Percentiles rank a stretch among this genome's conserved stretches.
Evolutionary conservation across 495 filamentous ascomycete species (phyloP).

Genomic region (Hapsidospora chrysogenum): DNA sequence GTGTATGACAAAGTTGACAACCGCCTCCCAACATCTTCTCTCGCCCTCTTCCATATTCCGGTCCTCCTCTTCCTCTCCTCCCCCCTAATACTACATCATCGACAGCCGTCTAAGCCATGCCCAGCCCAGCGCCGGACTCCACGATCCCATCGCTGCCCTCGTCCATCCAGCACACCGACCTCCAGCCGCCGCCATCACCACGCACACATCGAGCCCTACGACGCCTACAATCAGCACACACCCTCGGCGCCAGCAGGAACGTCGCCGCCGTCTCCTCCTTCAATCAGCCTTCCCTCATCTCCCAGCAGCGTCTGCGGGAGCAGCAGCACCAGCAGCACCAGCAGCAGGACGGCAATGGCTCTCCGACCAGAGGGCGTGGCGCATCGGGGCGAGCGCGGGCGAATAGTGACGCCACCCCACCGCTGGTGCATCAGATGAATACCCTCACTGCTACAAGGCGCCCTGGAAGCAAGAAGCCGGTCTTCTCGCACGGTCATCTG

Average conservation of each 20-base stretch:
- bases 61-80: no score
- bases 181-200: slow-evolving; percentile 23
- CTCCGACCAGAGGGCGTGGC: slow-evolving; percentile 11
- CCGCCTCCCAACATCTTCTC: no score
- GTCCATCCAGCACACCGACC: slow-evolving; percentile 3
- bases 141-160: neutral
- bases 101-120: neutral
- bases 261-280: slow-evolving; percentile 12
- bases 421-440: slow-evolving; percentile 14
- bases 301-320: slow-evolving; percentile 30
- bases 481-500: slow-evolving; percentile 39
- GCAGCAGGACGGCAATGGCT: slow-evolving; percentile 19
- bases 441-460: slow-evolving; percentile 24
- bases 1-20: no score
- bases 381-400: slow-evolving; percentile 39
- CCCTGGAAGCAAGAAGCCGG: slow-evolving; percentile 34
- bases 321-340: slow-evolving; percentile 11
- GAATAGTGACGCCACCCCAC: slow-evolving; percentile 50
- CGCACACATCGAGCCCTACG: slow-evolving; percentile 31
- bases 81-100: neutral
- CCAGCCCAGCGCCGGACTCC: slow-evolving; percentile 8
- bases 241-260: slow-evolving; percentile 23
- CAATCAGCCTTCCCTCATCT: slow-evolving; percentile 28
- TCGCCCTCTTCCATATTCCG: no score
- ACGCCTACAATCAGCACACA: slow-evolving; percentile 39